Evolutionary conservation across 768 basidiomycete species (phyloP).

Genomic region (Termitomyces sp.): DNA sequence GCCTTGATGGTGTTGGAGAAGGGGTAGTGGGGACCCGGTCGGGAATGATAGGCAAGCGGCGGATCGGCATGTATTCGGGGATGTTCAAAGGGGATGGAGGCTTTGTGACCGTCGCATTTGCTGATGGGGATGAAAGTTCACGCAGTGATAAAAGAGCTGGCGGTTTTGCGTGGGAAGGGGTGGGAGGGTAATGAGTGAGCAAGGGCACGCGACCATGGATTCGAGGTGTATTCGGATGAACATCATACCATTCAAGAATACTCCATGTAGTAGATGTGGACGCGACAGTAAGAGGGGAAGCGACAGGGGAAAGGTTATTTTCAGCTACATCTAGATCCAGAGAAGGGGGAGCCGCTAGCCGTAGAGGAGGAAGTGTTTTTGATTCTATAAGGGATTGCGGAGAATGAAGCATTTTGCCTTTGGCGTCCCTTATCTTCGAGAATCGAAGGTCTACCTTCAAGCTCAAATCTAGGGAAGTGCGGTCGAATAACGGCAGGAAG

Average conservation of each 20-base stretch:
- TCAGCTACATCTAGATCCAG: slow-evolving; percentile 6
- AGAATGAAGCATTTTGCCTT: slow-evolving; percentile 11
- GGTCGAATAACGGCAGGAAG: slow-evolving; percentile 10
- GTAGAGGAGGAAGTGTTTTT: neutral
- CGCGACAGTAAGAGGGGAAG: slow-evolving; percentile 10
- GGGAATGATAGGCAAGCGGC: slow-evolving; percentile 15
- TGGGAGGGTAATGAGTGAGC: slow-evolving; percentile 10
- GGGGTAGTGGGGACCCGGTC: neutral
- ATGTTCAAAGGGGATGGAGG: neutral
- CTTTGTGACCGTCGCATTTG: neutral
- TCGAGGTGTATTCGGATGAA: slow-evolving; percentile 9
- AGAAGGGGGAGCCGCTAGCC: slow-evolving; percentile 2
- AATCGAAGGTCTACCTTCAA: slow-evolving; percentile 13
- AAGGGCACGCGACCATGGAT: slow-evolving; percentile 3
- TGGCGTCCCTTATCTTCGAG: slow-evolving; percentile 12
- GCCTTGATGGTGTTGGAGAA: neutral
- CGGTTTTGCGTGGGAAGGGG: slow-evolving; percentile 5
- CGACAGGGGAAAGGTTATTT: slow-evolving; percentile 3
- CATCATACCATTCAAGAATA: slow-evolving; percentile 18
- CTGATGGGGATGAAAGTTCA: neutral
- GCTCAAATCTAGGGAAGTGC: slow-evolving; percentile 9
- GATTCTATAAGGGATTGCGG: slow-evolving; percentile 5
- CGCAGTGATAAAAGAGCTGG: slow-evolving; percentile 4
- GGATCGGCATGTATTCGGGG: slow-evolving; percentile 7
- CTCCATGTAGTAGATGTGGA: slow-evolving; percentile 21